phyloP scores from a whole-genome alignment of 257 asterid genomes.

The Plantago ovata region DNA sequence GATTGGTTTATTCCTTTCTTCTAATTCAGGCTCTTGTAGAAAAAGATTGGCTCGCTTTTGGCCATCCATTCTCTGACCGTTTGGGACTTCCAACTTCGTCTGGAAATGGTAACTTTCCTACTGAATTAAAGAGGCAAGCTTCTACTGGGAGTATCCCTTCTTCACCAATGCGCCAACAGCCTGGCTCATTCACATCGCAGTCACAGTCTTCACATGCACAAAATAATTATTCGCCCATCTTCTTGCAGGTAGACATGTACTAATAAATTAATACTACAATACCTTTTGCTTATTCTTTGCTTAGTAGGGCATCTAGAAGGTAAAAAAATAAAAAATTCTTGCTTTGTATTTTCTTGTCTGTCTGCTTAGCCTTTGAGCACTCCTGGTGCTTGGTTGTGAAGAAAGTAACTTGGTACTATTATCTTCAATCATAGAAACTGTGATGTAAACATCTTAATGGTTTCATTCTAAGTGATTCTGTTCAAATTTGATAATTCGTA shows the following conservation, averaged over 20 bases:
- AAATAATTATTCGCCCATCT: slow-evolving; percentile 82
- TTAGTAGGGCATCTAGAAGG: no score
- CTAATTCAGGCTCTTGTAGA: slow-evolving; percentile 76
- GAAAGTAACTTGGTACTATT: no score
- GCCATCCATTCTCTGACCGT: slow-evolving; percentile 99
- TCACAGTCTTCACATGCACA: slow-evolving; percentile 72
- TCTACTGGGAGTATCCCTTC: slow-evolving; percentile 64
- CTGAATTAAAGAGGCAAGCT: slow-evolving; percentile 73
- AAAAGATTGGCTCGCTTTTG: slow-evolving; percentile 99
- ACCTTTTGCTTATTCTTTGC: not conserved
- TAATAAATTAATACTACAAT: slow-evolving; percentile 1
- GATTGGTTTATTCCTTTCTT: slow-evolving; percentile 23
- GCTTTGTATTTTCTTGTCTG: no score
- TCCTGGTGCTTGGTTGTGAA: no score
- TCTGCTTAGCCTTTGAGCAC: no score
- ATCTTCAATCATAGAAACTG: no score
- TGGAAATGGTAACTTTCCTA: slow-evolving; percentile 59
- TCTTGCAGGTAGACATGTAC: slow-evolving; percentile 66
- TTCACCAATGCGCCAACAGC: slow-evolving; percentile 71
- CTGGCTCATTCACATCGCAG: slow-evolving; percentile 57
- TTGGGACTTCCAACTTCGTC: slow-evolving; percentile 70
- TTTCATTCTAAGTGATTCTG: no score
- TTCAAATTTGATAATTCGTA: no score
- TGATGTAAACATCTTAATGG: no score
- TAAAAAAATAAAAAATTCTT: no score